These are phyloP conservation scores for Corymbia citriodora DNA, from an alignment of 441 rosid species.

Conservation along the genomic window DNA sequence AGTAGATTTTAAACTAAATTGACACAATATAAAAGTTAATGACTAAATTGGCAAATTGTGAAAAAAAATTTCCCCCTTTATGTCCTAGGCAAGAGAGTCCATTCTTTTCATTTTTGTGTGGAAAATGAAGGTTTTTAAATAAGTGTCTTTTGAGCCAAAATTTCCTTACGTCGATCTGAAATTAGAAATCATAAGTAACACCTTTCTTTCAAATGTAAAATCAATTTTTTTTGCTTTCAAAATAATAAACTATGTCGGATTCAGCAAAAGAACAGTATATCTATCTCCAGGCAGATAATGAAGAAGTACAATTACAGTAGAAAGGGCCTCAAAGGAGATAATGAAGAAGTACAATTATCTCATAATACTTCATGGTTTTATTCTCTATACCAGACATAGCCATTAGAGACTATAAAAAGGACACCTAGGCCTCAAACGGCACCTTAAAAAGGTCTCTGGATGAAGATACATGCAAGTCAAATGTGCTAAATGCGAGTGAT, in stretches of 20 bases:
- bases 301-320: neutral
- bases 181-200: neutral
- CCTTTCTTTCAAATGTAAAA: neutral
- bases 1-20: neutral
- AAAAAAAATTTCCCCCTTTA: neutral
- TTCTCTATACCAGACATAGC: neutral
- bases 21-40: neutral
- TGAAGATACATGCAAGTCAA: neutral
- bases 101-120: neutral
- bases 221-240: neutral
- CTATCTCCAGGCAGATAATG: neutral
- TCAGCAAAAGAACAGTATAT: neutral
- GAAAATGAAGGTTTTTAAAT: neutral
- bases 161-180: neutral
- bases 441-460: neutral
- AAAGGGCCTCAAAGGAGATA: neutral
- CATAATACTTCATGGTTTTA: neutral
- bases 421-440: neutral
- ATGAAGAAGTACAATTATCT: neutral
- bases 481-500: neutral
- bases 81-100: neutral
- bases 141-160: neutral
- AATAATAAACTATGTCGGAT: neutral
- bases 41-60: neutral
- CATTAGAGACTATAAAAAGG: neutral